These are phyloP conservation scores for Brassica hybrid DNA, from an alignment of 441 rosid genomes.

Conservation along the genomic window DNA sequence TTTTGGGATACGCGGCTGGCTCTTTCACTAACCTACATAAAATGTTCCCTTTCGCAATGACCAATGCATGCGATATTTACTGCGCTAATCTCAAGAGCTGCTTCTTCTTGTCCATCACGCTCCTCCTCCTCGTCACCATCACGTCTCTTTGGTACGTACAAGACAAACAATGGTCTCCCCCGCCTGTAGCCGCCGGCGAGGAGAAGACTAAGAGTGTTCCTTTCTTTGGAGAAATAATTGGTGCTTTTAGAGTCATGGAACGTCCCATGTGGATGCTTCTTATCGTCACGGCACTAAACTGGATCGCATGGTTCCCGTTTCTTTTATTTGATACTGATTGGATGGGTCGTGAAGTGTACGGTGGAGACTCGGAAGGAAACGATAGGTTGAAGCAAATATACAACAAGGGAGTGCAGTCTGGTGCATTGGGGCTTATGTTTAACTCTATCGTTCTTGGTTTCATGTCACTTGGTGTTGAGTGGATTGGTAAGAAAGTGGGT, in stretches of 20 bases:
- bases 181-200: conserved; percentile 19
- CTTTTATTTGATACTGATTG: conserved; percentile 86
- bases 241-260: conserved; percentile 52
- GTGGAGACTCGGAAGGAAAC: conserved; percentile 50
- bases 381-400: conserved; percentile 46
- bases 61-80: conserved; percentile 74
- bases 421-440: conserved; percentile 74
- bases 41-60: conserved; percentile 62
- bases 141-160: conserved; percentile 51
- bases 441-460: conserved; percentile 67
- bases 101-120: conserved; percentile 65
- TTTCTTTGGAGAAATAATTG: conserved; percentile 52
- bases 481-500: conserved; percentile 48
- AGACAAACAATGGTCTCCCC: conserved; percentile 59
- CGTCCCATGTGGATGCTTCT: conserved; percentile 79
- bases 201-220: conserved; percentile 21
- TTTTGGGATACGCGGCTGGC: conserved; percentile 82
- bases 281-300: conserved; percentile 73
- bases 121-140: conserved; percentile 51
- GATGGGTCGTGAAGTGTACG: conserved; percentile 95
- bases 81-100: conserved; percentile 85
- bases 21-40: conserved; percentile 54
- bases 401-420: conserved; percentile 66
- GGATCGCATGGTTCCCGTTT: conserved; percentile 95
- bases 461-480: conserved; percentile 58